Base-by-base conservation (phyloP, 2,329 filamentous ascomycete species). In the Clathrospora elynae region DNA sequence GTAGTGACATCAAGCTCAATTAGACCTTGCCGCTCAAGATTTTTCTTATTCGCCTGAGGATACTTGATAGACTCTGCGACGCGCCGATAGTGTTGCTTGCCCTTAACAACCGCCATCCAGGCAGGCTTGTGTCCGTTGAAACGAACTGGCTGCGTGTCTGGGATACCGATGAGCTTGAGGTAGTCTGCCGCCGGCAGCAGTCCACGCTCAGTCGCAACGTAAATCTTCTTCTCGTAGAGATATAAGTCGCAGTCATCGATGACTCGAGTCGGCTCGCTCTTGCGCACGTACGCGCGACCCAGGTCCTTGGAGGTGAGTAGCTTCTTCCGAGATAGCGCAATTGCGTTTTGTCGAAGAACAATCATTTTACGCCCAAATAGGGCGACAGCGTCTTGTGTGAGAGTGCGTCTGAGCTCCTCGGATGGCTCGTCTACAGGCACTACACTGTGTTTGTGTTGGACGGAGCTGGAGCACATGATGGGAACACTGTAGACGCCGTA, bases 191-290 rank as follows among this genome's bases (percentile, higher is more conserved):
- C 51, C 8, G 40, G 28, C 8, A 62, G 23, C 4, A 60, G 38
- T 8, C 58, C 56, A 3, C 16, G 35, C 11, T 59, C 53, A 1
- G 52, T 51, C 11, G 49, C 54, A 7, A 62, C 45, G 14, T 57
- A 33, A 8, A 62, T 22, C 16, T 53, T 47, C 5, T 22, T 20
- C 9, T 45, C 34, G 23, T 46, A n/a, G 3, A 57, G 34, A 22
- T 60, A 61, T 1, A 61, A 30, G 20, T 60, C 58, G 16, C 52
- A 33, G 16, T 59, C 46, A 11, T 41, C 26, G 5, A 61, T 34
- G 6, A 50, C 26, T 6, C 29, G 42, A 17, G 35, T 20, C 2
- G 46, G 36, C 2, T 35, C 46, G 7, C 6, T 36, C 18, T 29
- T 40, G 18, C 18, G 23, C 2, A 25, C 30, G 2, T 35, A 28